Conservation (phyloP, 2,329 filamentous ascomycete species). For the Penicillium capsulatum region DNA sequence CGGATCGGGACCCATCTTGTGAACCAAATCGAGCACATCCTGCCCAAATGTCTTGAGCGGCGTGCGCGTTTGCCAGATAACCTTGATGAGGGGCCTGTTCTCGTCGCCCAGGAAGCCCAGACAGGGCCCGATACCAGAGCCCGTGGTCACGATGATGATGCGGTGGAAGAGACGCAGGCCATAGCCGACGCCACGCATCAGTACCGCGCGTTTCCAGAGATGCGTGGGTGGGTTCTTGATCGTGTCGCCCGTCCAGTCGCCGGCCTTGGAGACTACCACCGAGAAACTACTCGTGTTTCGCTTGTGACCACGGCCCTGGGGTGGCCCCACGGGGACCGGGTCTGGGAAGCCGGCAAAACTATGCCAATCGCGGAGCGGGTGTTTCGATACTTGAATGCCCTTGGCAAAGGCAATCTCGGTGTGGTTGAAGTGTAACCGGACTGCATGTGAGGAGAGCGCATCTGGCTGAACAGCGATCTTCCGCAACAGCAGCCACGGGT, state of each 20-base stretch:
- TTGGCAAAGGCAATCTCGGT: constrained; percentile 34
- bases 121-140: constrained; percentile 67
- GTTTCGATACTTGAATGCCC: constrained; percentile 57
- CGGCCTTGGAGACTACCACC: constrained; percentile 62
- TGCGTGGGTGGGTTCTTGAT: constrained; percentile 59
- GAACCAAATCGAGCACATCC: constrained; percentile 55
- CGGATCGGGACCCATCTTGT: constrained; percentile 56
- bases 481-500: constrained; percentile 69
- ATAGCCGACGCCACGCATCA: constrained; percentile 63
- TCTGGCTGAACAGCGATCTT: constrained; percentile 62
- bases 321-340: constrained; percentile 28
- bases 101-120: constrained; percentile 56
- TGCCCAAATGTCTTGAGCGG: constrained; percentile 61
- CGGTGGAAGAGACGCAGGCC: constrained; percentile 62
- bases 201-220: constrained; percentile 66
- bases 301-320: constrained; percentile 5
- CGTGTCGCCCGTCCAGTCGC: constrained; percentile 66
- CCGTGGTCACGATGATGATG: constrained; percentile 64
- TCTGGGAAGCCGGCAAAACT: constrained; percentile 69
- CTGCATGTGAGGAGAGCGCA: constrained; percentile 65
- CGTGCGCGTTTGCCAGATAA: constrained; percentile 66
- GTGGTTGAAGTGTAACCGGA: constrained; percentile 66
- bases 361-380: constrained; percentile 69
- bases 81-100: constrained; percentile 44
- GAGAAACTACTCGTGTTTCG: constrained; percentile 11